Evolutionary conservation across 176 grass and related monocot genomes (phyloP).

Genomic region (Oryza meridionalis): DNA sequence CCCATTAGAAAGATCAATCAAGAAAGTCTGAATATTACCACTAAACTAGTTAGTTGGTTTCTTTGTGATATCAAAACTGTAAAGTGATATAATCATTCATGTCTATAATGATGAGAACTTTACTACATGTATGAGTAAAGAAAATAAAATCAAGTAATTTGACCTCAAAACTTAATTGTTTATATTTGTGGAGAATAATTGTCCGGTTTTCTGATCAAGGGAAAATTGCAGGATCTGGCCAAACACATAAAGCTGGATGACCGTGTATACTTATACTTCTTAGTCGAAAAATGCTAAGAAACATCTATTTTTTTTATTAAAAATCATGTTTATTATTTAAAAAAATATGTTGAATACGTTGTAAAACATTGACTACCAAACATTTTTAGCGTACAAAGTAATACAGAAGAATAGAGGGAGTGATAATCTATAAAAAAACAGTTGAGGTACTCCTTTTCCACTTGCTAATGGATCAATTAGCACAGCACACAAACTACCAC

Average conservation of each 20-base stretch:
- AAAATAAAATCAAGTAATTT: neutral
- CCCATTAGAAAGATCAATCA: constrained; percentile 12
- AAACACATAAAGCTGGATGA: neutral
- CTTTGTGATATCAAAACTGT: constrained; percentile 28
- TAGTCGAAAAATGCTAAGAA: neutral
- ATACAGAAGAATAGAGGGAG: neutral
- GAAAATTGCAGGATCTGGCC: neutral
- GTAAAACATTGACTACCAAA: neutral
- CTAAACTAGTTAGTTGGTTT: constrained; percentile 35
- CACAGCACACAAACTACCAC: neutral
- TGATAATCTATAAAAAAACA: neutral
- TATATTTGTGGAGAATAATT: neutral
- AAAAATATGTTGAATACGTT: neutral
- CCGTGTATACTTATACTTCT: neutral
- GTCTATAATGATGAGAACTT: neutral
- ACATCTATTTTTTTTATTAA: neutral
- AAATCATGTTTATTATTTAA: too few species aligned
- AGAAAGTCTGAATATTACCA: constrained; percentile 42
- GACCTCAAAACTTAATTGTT: neutral
- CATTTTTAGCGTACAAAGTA: neutral
- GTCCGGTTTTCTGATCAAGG: neutral
- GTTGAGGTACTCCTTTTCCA: neutral
- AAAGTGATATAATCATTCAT: constrained; percentile 12
- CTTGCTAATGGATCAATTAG: neutral
- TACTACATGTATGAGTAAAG: neutral